Evolutionary conservation across 768 basidiomycete species (phyloP).

Genomic region (Astraeus odoratus): DNA sequence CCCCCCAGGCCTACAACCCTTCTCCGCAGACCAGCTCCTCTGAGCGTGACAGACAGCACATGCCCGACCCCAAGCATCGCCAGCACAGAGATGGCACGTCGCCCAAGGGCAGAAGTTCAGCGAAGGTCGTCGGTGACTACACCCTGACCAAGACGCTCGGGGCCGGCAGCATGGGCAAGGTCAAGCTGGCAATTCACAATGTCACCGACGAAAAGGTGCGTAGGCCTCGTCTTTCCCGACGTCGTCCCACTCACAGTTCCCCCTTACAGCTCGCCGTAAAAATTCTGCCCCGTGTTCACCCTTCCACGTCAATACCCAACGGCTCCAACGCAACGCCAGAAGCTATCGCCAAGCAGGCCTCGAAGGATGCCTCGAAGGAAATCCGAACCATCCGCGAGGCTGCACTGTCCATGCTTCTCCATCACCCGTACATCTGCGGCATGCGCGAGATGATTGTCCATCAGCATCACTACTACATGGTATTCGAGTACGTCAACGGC

Average conservation of each 20-base stretch:
- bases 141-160: conserved; percentile 95
- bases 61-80: conserved; percentile 23
- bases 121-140: conserved; percentile 84
- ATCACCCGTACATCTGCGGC: conserved; percentile 98
- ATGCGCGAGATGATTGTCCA: conserved; percentile 99
- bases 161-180: conserved; percentile 98
- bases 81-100: conserved; percentile 24
- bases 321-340: conserved; percentile 42
- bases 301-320: conserved; percentile 45
- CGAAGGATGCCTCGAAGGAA: conserved; percentile 93
- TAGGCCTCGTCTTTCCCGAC: conserved; percentile 1
- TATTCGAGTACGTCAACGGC: conserved; percentile 97
- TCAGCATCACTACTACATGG: conserved; percentile 99
- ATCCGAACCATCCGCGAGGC: conserved; percentile 95
- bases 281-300: conserved; percentile 85
- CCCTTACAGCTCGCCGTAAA: conserved; percentile 85
- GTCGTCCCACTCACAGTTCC: conserved; percentile 6
- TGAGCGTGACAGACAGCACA: conserved; percentile 25
- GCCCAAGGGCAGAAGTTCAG: conserved; percentile 27
- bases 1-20: conserved; percentile 48
- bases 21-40: conserved; percentile 26
- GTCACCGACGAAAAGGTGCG: conserved; percentile 85
- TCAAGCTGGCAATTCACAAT: conserved; percentile 90
- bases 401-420: conserved; percentile 87
- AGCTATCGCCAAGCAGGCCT: conserved; percentile 68